Conservation (phyloP, 2,329 filamentous ascomycete genomes). For the Ophiostoma tasmaniense region DNA sequence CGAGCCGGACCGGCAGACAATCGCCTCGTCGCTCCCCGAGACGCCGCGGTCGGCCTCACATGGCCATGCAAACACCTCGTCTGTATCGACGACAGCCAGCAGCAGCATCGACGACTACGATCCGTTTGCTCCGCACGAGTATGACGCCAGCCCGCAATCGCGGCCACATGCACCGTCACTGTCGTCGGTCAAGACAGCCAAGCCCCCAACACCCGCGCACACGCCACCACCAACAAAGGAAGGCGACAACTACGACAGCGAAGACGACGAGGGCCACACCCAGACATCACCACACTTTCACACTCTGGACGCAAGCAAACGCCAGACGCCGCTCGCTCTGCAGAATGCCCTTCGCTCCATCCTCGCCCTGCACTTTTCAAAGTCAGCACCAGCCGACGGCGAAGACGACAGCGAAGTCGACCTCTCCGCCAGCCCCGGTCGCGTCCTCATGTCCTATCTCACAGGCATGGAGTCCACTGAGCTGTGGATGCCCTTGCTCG, state of each 20-base stretch:
- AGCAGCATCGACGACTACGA: constrained; percentile 36
- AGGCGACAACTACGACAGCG: constrained; percentile 14
- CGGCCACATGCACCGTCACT: background rate
- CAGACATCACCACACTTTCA: constrained; percentile 28
- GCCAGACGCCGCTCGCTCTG: constrained; percentile 42
- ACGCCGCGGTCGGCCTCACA: constrained; percentile 9
- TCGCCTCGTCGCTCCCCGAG: constrained; percentile 8
- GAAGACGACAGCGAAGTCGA: background rate
- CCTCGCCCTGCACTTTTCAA: constrained; percentile 39
- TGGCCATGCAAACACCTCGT: background rate
- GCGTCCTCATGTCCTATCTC: constrained; percentile 40
- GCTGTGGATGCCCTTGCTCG: constrained; percentile 47
- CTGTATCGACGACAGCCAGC: background rate
- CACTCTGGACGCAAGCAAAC: constrained; percentile 34
- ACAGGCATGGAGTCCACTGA: constrained; percentile 37
- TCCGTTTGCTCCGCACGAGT: constrained; percentile 30
- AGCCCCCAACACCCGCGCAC: constrained; percentile 21
- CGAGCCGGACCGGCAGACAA: background rate
- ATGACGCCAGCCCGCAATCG: background rate
- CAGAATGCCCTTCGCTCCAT: constrained; percentile 51
- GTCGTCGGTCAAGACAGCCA: constrained; percentile 8
- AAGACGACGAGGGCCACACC: constrained; percentile 19
- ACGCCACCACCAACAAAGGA: constrained; percentile 28
- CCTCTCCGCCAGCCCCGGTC: constrained; percentile 20
- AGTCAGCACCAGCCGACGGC: background rate